Evolutionary conservation across 768 basidiomycete genomes (phyloP), one percentile per base, ranked within the genome.

Genomic region (Pleurotus pulmonarius): DNA sequence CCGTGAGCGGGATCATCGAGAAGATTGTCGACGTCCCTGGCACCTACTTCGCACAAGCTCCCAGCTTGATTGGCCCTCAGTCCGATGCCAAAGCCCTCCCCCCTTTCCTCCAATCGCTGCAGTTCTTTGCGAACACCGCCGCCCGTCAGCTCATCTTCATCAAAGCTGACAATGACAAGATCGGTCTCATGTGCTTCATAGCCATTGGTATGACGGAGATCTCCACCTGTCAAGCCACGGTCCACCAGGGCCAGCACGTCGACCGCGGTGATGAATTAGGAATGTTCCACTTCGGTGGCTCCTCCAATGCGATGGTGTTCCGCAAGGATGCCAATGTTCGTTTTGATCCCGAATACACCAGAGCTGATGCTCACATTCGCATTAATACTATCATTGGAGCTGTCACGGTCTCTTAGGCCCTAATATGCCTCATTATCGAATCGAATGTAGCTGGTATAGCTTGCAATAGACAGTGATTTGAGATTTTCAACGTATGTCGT

Each of bases 221-320:
- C 1, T 86, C 82, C 29, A 84, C 82, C n/a, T 81, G 79, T 58
- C 75, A 79, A 58, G 61, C 77, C 15, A 75, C 69, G 1, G 83
- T 85, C 22, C 67, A 65, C 61, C 68, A 64, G 15, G 78, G 80
- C 1, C 64, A 83, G 25, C 58, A 58, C 37, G 65, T 86, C 20
- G 69, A 68, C 55, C 78, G 78, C 59, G 84, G 86, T 1, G 78
- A 85, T 29, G 67, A 85, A 63, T 57, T 83, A 0, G 86, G 85
- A 55, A 76, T 70, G 74, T 82, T 86, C 77, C 83, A 83, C 63
- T 85, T 82, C 67, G 83, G 82, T 7, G 83, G 83, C 6, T 84
- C 80, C 39, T 75, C 78, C 1, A 73, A 80, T 56, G 67, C 73
- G 55, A 57, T 79, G 46, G 58, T 82, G 15, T 85, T 84, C 69